These are phyloP conservation scores for Platanus orientalis DNA, from an alignment of 164 flowering plant species.

Conservation along the genomic window DNA sequence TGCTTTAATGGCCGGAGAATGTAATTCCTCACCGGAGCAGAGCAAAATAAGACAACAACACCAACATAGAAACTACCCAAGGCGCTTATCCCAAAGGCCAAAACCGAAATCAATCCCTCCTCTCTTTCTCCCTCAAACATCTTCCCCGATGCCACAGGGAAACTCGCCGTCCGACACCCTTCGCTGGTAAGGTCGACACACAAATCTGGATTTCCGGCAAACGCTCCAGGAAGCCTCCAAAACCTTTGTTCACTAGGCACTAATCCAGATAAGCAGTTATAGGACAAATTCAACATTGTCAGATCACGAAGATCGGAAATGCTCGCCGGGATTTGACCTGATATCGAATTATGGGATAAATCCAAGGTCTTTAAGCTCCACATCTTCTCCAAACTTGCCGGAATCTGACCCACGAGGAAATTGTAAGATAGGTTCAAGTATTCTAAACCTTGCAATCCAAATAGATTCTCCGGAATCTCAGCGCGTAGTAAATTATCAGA, in stretches of 20 bases:
- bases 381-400: slow-evolving; percentile 52
- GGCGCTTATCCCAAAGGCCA: slow-evolving; percentile 59
- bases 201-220: slow-evolving; percentile 77
- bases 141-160: slow-evolving; percentile 36
- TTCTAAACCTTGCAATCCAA: slow-evolving; percentile 62
- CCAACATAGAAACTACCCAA: slow-evolving; percentile 47
- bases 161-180: slow-evolving; percentile 33
- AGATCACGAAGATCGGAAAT: slow-evolving; percentile 54
- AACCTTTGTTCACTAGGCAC: slow-evolving; percentile 51
- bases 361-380: slow-evolving; percentile 55
- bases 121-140: slow-evolving; percentile 30
- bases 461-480: slow-evolving; percentile 62
- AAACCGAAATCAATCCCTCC: slow-evolving; percentile 55
- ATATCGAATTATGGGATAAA: slow-evolving; percentile 75
- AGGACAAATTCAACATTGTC: slow-evolving; percentile 53
- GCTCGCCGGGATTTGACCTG: slow-evolving; percentile 71
- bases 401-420: slow-evolving; percentile 63
- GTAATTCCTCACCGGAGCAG: slow-evolving; percentile 43
- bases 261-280: slow-evolving; percentile 68
- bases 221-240: slow-evolving; percentile 82
- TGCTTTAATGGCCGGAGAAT: slow-evolving; percentile 25
- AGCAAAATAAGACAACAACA: slow-evolving; percentile 45
- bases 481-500: slow-evolving; percentile 68
- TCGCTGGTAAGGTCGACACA: slow-evolving; percentile 50
- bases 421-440: slow-evolving; percentile 75